Base-by-base conservation (phyloP, 2,329 filamentous ascomycete species). In the Pezicula carpinea region DNA sequence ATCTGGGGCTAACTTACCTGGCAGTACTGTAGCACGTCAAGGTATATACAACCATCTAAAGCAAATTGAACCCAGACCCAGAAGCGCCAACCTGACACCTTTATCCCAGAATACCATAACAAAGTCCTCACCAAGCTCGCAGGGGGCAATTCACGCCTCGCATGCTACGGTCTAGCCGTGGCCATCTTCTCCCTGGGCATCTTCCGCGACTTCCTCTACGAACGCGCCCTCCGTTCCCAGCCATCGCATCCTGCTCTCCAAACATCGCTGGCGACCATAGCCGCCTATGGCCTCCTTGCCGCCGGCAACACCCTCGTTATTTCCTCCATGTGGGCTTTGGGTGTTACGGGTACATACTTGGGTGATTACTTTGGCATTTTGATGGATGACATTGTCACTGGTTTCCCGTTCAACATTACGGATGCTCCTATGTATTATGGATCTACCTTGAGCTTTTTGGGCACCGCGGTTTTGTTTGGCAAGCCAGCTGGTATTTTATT, bases 311-410 rank as follows among this genome's bases (percentile, higher is more conserved):
- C 86, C 43, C 81, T 99, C 31, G 93, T 99, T 42, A 60, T 97
- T 43, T 85, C 85, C 29, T 93, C 87, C 51, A 97, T 95, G 70
- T 96, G 83, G 82, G 87, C 84, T 29, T 82, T 99, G 34, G 93
- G 93, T 48, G 82, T 99, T 61, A 96, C 90, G 1, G 93, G 93
- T 53, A 99, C 93, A 32, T 99, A 96, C 66, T 76, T 99, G 31
- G 93, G 93, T 59, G 93, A 99, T 73, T 99, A 99, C 76, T 99
- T 97, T 65, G 93, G 93, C 58, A 96, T 97, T 66, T 76, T 99
- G 56, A 95, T 96, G 90, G 92, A 97, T 65, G 74, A 85, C 57
- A 92, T 92, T 61, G 91, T 99, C 44, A 95, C 90, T 11, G 86
- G 88, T 13, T 99, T 99, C 66, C 93, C 93, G 2, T 99, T 99